Percentiles rank a stretch among this genome's conserved stretches.
phyloP scores from a whole-genome alignment of 1,284 basidiomycete species.

The Ceratobasidium sp. region DNA sequence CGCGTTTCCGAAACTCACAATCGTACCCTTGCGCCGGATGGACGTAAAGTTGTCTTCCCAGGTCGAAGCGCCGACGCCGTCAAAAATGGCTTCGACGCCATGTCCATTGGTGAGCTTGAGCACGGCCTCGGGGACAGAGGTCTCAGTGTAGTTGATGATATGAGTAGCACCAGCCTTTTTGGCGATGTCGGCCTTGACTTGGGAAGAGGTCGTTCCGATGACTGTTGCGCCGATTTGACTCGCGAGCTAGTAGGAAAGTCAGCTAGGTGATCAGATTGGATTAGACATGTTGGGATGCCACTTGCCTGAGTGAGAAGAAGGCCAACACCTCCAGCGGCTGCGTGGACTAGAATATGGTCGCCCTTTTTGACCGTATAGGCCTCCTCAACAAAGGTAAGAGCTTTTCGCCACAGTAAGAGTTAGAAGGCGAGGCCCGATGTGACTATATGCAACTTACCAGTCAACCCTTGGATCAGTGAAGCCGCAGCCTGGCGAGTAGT shows the following conservation, averaged over 20 bases:
- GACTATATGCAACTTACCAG: constrained; percentile 52
- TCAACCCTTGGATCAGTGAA: constrained; percentile 79
- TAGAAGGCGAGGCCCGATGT: not conserved
- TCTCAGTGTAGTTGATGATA: constrained; percentile 80
- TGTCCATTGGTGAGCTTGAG: constrained; percentile 81
- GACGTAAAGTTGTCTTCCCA: constrained; percentile 87
- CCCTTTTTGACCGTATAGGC: constrained; percentile 83
- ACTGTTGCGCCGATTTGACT: constrained; percentile 78
- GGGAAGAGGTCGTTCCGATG: constrained; percentile 92
- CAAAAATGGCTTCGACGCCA: constrained; percentile 89
- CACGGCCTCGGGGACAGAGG: constrained; percentile 76
- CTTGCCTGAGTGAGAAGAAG: constrained; percentile 60
- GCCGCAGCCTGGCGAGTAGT: constrained; percentile 75
- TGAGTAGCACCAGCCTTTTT: constrained; percentile 84
- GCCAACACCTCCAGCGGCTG: constrained; percentile 83
- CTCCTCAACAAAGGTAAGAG: constrained; percentile 81
- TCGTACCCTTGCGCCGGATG: constrained; percentile 80
- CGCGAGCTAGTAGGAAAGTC: constrained; percentile 63
- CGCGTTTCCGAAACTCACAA: constrained; percentile 93
- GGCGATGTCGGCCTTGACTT: constrained; percentile 87
- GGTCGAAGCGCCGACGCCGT: constrained; percentile 83
- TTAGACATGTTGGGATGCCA: not conserved
- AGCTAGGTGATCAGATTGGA: constrained; percentile 24
- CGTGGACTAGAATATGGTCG: constrained; percentile 83
- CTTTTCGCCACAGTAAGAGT: constrained; percentile 48